phyloP scores from a whole-genome alignment of 2,329 filamentous ascomycete species.

The Paracoccidioides brasiliensis region DNA sequence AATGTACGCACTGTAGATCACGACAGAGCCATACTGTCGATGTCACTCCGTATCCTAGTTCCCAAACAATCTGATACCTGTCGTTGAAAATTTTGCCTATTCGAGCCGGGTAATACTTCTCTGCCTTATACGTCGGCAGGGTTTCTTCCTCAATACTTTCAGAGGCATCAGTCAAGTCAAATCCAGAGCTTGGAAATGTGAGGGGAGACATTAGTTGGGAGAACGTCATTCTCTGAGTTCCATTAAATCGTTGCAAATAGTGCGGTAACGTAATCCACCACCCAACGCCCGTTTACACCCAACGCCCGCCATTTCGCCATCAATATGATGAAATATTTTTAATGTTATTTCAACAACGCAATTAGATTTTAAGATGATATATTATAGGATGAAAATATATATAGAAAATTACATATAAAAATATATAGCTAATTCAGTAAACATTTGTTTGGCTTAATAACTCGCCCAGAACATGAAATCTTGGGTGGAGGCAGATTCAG shows the following conservation, averaged over 20 bases:
- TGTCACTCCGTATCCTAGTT: conserved; percentile 14
- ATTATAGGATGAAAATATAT: too few relatives aligned
- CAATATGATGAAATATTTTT: too few relatives aligned
- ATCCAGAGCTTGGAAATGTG: conserved; percentile 6
- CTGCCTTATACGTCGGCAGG: conserved; percentile 6
- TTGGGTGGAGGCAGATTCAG: too few relatives aligned
- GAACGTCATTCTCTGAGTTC: neutral
- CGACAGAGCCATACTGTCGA: conserved; percentile 16
- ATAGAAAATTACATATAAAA: too few relatives aligned
- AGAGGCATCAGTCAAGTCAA: conserved; percentile 4
- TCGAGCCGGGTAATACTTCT: conserved; percentile 8
- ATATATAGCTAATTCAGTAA: too few relatives aligned
- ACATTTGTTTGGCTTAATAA: too few relatives aligned
- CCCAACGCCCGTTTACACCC: too few relatives aligned
- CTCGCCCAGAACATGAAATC: too few relatives aligned
- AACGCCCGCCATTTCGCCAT: too few relatives aligned
- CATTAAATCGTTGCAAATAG: neutral
- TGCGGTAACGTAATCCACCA: too few relatives aligned
- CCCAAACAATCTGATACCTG: conserved; percentile 13
- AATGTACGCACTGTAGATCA: conserved; percentile 10
- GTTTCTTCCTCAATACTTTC: conserved; percentile 10
- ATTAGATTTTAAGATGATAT: too few relatives aligned
- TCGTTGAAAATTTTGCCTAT: conserved; percentile 9
- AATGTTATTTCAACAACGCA: too few relatives aligned
- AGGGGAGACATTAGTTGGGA: neutral